Conservation (phyloP, 106 monocot species). For the Iris macrosiphon region DNA sequence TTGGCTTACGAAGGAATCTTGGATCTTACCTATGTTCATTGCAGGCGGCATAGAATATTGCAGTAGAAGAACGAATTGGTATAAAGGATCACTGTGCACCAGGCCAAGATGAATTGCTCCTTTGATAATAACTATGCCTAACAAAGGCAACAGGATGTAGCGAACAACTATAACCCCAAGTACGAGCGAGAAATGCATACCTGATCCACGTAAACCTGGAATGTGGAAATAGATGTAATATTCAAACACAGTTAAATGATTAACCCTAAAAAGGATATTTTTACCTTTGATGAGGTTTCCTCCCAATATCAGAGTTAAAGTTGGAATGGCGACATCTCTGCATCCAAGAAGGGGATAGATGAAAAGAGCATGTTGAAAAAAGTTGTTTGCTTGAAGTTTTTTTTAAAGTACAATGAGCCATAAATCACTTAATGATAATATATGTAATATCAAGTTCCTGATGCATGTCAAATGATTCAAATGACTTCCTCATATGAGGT, state of each 20-base stretch:
- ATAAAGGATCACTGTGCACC: constrained; percentile 61
- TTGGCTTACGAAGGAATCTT: background rate
- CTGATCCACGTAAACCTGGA: constrained; percentile 48
- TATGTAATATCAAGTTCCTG: no score
- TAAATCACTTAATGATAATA: no score
- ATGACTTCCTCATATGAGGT: no score
- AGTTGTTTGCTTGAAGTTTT: no score
- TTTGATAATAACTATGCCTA: constrained; percentile 44
- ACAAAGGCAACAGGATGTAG: constrained; percentile 42
- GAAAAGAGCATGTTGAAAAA: no score
- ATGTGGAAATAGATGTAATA: no score
- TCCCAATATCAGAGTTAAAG: constrained; percentile 17
- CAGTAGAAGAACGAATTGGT: constrained; percentile 51
- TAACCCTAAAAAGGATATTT: background rate
- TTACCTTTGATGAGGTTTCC: constrained; percentile 29
- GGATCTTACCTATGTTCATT: constrained; percentile 50
- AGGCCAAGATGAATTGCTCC: constrained; percentile 44
- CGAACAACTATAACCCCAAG: constrained; percentile 45
- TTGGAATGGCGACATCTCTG: constrained; percentile 23
- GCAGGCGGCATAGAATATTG: constrained; percentile 71
- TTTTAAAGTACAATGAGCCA: no score
- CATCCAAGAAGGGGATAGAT: background rate
- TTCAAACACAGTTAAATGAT: background rate
- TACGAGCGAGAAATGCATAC: constrained; percentile 27
- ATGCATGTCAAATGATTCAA: no score